phyloP scores from a whole-genome alignment of 352 stramenopile species.

The Phytophthora aleatoria region DNA sequence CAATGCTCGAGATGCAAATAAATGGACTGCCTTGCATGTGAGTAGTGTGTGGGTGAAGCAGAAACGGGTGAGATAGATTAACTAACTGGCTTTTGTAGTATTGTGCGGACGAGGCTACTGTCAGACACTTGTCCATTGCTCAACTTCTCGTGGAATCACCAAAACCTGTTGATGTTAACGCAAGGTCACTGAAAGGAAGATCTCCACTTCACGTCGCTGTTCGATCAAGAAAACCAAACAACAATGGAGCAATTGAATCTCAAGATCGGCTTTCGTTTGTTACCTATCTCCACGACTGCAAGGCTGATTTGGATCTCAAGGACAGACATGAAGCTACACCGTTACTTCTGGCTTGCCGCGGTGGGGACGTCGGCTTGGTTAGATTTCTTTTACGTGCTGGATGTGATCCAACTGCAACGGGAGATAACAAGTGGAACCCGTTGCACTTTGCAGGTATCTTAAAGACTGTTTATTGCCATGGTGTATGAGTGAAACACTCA shows the following conservation, averaged over 20 bases:
- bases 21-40: conserved; percentile 69
- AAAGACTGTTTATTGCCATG: background rate
- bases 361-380: conserved; percentile 28
- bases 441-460: conserved; percentile 50
- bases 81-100: conserved; percentile 37
- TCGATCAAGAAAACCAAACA: conserved; percentile 10
- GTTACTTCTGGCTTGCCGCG: conserved; percentile 44
- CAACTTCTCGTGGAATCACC: conserved; percentile 34
- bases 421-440: conserved; percentile 41
- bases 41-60: conserved; percentile 6
- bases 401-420: conserved; percentile 38
- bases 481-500: background rate
- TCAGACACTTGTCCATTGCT: conserved; percentile 42
- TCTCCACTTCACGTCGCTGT: conserved; percentile 56
- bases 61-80: background rate
- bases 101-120: conserved; percentile 44
- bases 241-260: background rate
- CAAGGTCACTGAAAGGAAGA: conserved; percentile 52
- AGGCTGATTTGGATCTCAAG: conserved; percentile 41
- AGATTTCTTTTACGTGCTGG: conserved; percentile 35
- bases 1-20: conserved; percentile 52
- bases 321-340: conserved; percentile 47
- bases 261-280: conserved; percentile 31
- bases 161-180: conserved; percentile 38
- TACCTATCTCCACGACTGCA: conserved; percentile 29